Percentiles rank a stretch among this genome's conserved stretches.
phyloP scores from a whole-genome alignment of 768 basidiomycete species.

The Mycena floridula region DNA sequence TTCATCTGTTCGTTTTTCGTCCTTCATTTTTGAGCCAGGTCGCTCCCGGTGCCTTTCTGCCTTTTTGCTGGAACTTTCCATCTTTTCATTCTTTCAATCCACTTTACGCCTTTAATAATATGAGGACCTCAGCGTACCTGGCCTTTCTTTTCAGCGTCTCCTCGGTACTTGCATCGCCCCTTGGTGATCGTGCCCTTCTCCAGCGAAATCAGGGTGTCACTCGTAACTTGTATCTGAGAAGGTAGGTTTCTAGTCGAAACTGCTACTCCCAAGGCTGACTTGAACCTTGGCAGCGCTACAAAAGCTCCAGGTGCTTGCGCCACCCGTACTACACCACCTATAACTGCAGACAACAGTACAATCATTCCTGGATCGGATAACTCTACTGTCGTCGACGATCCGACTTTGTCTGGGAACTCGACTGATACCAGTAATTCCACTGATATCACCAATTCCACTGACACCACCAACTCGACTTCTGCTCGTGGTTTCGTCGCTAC shows the following conservation, averaged over 20 bases:
- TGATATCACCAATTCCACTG: background rate
- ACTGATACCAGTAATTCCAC: constrained; percentile 1
- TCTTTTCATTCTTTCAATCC: background rate
- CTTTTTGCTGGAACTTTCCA: background rate
- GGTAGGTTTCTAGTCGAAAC: constrained; percentile 17
- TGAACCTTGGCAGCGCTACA: constrained; percentile 16
- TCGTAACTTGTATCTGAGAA: constrained; percentile 25
- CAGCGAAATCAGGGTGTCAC: constrained; percentile 22
- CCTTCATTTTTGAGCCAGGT: constrained; percentile 10
- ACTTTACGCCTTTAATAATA: constrained; percentile 9
- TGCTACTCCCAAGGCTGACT: background rate
- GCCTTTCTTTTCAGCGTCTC: constrained; percentile 23
- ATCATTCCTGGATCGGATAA: constrained; percentile 6
- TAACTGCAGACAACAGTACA: constrained; percentile 9
- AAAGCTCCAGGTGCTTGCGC: constrained; percentile 28
- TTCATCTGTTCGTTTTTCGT: constrained; percentile 9
- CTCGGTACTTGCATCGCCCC: constrained; percentile 23
- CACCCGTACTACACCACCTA: constrained; percentile 11
- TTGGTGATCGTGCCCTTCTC: constrained; percentile 28
- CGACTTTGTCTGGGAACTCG: background rate
- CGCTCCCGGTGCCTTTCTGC: constrained; percentile 5
- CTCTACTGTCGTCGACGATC: background rate
- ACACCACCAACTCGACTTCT: constrained; percentile 10
- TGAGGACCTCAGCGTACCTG: constrained; percentile 23
- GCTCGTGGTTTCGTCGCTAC: constrained; percentile 1